Percentiles rank a stretch among this genome's conserved stretches.
phyloP scores from a whole-genome alignment of 768 basidiomycete genomes.

The Leccinum variicolor region DNA sequence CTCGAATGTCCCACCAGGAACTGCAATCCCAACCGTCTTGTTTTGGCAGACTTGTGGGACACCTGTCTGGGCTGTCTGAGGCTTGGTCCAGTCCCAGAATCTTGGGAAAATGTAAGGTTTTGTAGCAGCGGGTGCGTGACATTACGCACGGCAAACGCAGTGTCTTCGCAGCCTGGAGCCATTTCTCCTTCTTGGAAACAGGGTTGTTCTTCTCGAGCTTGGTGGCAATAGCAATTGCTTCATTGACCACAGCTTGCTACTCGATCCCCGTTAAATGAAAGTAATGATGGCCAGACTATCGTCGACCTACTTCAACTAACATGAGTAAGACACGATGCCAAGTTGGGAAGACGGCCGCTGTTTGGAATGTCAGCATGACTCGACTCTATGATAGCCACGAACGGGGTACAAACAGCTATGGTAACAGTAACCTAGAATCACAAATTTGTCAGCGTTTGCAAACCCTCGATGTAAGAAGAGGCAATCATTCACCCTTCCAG shows the following conservation, averaged over 20 bases:
- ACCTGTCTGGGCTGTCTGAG: not conserved
- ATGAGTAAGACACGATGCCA: slow-evolving; percentile 18
- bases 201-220: not conserved
- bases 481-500: slow-evolving; percentile 6
- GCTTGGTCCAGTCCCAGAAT: slow-evolving; percentile 19
- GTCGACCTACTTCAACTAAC: slow-evolving; percentile 11
- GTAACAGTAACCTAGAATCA: slow-evolving; percentile 18
- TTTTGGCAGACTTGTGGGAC: slow-evolving; percentile 6
- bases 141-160: slow-evolving; percentile 18
- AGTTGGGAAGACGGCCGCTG: slow-evolving; percentile 20
- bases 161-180: slow-evolving; percentile 10
- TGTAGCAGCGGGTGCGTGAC: not conserved
- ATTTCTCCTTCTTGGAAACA: slow-evolving; percentile 1
- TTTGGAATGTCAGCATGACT: not conserved
- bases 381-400: not conserved
- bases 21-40: not conserved
- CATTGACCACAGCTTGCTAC: slow-evolving; percentile 17
- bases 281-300: not conserved
- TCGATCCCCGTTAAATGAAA: not conserved
- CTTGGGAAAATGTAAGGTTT: not conserved
- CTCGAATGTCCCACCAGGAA: not conserved
- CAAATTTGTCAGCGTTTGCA: slow-evolving; percentile 1
- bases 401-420: slow-evolving; percentile 8
- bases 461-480: not conserved
- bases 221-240: slow-evolving; percentile 13